These are phyloP conservation scores for Fusarium sambucinum DNA, from an alignment of 2,329 filamentous ascomycete species.

Conservation along the genomic window DNA sequence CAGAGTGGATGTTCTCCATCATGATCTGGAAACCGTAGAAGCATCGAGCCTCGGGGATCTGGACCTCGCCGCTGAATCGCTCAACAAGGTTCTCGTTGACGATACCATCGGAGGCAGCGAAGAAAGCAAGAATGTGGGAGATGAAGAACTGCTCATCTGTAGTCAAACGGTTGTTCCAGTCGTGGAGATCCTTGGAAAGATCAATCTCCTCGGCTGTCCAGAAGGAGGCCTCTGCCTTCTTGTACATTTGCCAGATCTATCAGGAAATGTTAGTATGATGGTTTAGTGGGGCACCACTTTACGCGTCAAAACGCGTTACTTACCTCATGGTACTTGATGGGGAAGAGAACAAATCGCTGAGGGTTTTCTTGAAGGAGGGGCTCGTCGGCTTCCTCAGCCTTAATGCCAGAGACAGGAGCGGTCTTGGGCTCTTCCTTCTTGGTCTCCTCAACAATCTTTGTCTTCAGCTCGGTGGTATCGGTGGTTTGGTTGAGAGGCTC, in stretches of 20 bases:
- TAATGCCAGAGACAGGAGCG: constrained; percentile 64
- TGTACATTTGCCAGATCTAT: constrained; percentile 99
- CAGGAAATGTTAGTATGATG: constrained; percentile 54
- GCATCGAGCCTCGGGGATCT: constrained; percentile 97
- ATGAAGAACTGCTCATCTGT: constrained; percentile 99
- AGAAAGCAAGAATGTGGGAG: constrained; percentile 98
- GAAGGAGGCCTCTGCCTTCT: constrained; percentile 99
- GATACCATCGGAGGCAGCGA: constrained; percentile 97
- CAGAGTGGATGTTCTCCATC: constrained; percentile 99
- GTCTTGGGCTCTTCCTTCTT: constrained; percentile 53
- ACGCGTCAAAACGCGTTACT: constrained; percentile 75
- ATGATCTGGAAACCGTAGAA: constrained; percentile 99
- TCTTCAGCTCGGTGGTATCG: constrained; percentile 70
- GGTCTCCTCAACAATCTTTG: constrained; percentile 65
- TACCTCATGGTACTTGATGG: constrained; percentile 99
- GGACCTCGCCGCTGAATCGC: constrained; percentile 96
- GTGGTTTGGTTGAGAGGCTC: constrained; percentile 64
- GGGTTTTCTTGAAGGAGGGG: constrained; percentile 96
- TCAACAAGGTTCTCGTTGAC: constrained; percentile 99
- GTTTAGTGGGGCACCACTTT: constrained; percentile 63
- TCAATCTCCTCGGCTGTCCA: constrained; percentile 99
- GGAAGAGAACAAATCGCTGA: constrained; percentile 96
- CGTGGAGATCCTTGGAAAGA: constrained; percentile 97
- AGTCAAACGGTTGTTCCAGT: constrained; percentile 98
- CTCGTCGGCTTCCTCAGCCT: constrained; percentile 82